These are phyloP conservation scores for Solanum acaule DNA, from an alignment of 257 asterid genomes.

Conservation along the genomic window DNA sequence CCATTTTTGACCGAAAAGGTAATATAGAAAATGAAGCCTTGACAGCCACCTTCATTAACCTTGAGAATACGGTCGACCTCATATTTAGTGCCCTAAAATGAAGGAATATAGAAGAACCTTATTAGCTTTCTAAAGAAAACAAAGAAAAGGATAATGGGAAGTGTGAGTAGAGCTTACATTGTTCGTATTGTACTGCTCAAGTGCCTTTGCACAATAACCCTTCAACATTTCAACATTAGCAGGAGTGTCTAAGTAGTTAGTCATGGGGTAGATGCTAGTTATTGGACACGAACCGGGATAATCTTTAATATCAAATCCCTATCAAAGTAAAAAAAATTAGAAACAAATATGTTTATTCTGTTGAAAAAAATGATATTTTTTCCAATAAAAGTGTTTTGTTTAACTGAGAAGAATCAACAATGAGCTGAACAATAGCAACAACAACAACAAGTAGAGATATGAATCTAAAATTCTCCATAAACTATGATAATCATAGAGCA, in stretches of 20 bases:
- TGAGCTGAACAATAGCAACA: neutral
- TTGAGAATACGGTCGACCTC: neutral
- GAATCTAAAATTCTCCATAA: neutral
- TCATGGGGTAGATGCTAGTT: neutral
- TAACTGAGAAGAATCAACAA: no score
- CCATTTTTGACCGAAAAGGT: neutral
- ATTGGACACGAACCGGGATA: no score
- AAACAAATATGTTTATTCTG: no score
- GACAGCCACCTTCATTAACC: neutral
- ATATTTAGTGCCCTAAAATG: neutral
- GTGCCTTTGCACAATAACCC: neutral
- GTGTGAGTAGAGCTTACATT: neutral
- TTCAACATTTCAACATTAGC: neutral
- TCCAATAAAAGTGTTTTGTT: no score
- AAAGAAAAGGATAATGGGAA: neutral
- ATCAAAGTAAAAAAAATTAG: no score
- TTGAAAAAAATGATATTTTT: neutral
- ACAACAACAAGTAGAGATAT: neutral
- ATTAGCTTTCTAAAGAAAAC: neutral
- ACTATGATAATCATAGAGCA: neutral
- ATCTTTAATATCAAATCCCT: no score
- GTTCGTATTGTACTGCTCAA: neutral
- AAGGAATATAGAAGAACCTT: neutral
- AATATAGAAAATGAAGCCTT: neutral
- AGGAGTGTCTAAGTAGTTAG: no score